A percentile compares a stretch with the other conserved stretches of the same genome.
phyloP scores from a whole-genome alignment of 108 stramenopile species.

The Fistulifera pelliculosa region DNA sequence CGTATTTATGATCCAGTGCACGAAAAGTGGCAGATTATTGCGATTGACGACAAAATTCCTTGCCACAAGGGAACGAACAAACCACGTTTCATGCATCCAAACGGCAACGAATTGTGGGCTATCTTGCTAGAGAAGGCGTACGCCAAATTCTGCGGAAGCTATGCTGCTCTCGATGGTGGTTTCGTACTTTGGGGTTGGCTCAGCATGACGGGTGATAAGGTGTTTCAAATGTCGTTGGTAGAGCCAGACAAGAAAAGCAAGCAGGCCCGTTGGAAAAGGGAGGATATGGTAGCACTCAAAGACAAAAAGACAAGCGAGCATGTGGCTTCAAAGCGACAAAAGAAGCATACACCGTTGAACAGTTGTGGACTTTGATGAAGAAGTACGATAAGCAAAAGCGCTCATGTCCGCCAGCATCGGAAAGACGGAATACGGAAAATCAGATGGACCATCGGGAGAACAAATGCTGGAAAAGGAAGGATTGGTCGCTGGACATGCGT shows the following conservation, averaged over 20 bases:
- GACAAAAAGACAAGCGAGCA: conserved; percentile 28
- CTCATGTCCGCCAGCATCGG: conserved; percentile 20
- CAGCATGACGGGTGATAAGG: conserved; percentile 61
- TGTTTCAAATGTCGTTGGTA: conserved; percentile 28
- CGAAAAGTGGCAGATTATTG: conserved; percentile 23
- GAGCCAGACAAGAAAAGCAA: conserved; percentile 1
- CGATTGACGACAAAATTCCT: conserved; percentile 27
- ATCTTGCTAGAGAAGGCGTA: conserved; percentile 87
- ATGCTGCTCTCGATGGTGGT: conserved; percentile 52
- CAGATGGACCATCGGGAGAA: conserved; percentile 24
- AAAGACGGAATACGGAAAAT: conserved; percentile 14
- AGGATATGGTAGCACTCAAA: conserved; percentile 31
- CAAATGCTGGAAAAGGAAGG: conserved; percentile 27
- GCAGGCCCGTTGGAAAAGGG: conserved; percentile 21
- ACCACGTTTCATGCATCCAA: conserved; percentile 7
- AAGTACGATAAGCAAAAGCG: conserved; percentile 28
- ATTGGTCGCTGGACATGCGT: conserved; percentile 76
- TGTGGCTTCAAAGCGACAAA: conserved; percentile 29
- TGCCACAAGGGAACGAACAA: not conserved
- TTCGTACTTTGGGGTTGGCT: conserved; percentile 69
- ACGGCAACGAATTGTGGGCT: conserved; percentile 69
- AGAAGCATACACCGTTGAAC: conserved; percentile 32
- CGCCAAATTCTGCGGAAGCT: conserved; percentile 68
- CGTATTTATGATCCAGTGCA: conserved; percentile 28
- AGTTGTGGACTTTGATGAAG: conserved; percentile 47